Conservation (phyloP, 805 yeast species). For the Ogataea nonfermentans region DNA sequence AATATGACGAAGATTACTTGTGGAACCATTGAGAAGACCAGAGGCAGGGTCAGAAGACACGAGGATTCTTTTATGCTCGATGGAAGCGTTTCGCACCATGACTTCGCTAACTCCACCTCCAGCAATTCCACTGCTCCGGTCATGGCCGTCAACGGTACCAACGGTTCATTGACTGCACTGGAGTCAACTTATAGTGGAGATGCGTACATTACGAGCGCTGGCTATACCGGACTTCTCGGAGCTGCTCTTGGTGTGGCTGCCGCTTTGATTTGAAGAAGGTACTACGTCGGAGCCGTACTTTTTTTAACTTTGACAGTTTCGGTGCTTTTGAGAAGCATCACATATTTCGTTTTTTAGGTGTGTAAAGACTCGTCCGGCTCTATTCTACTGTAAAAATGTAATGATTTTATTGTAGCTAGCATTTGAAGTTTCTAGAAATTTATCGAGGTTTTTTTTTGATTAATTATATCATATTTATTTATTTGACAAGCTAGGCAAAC, state of each 20-base stretch:
- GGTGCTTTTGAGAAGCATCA: constrained; percentile 12
- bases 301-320: constrained; percentile 2
- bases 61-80: constrained; percentile 19
- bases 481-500: background rate
- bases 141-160: constrained; percentile 11
- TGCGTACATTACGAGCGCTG: constrained; percentile 17
- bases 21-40: constrained; percentile 48
- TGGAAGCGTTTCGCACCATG: constrained; percentile 4
- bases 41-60: constrained; percentile 27
- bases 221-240: constrained; percentile 21
- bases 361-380: constrained; percentile 4
- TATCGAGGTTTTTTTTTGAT: background rate
- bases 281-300: background rate
- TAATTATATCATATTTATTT: background rate
- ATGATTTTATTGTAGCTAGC: too few relatives aligned
- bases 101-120: constrained; percentile 9
- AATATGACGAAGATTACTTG: constrained; percentile 60
- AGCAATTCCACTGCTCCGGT: constrained; percentile 9
- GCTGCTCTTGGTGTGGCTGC: constrained; percentile 25
- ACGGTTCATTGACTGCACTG: constrained; percentile 18
- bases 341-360: constrained; percentile 13
- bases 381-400: too few relatives aligned
- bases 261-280: constrained; percentile 19
- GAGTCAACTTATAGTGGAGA: constrained; percentile 24
- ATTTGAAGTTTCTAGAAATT: constrained; percentile 1